A percentile compares a stretch with the other conserved stretches of the same genome.
Conservation (phyloP, 2,329 filamentous ascomycete genomes). For the Aspergillus intermedius region DNA sequence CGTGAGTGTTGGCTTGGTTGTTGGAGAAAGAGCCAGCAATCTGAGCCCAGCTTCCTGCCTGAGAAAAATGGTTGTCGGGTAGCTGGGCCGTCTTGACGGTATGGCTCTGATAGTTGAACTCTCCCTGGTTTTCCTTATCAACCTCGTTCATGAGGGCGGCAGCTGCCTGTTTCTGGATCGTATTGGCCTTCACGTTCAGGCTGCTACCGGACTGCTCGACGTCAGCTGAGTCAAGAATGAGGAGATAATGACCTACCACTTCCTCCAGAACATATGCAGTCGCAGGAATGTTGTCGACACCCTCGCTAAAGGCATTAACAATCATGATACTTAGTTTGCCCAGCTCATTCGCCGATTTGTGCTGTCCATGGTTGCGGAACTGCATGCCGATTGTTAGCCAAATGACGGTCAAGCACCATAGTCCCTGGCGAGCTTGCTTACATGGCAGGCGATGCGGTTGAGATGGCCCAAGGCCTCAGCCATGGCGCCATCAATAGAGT, state of each 20-base stretch:
- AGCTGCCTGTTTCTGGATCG: conserved; percentile 10
- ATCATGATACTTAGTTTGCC: conserved; percentile 28
- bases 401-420: background rate
- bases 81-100: conserved; percentile 2
- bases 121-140: conserved; percentile 7
- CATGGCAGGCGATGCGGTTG: conserved; percentile 20
- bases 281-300: conserved; percentile 16
- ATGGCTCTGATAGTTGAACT: conserved; percentile 1
- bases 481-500: conserved; percentile 24
- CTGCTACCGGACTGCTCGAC: conserved; percentile 1
- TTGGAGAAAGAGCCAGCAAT: conserved; percentile 9
- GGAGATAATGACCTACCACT: conserved; percentile 8
- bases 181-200: background rate
- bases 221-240: background rate
- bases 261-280: conserved; percentile 13
- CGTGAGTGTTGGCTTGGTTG: conserved; percentile 3
- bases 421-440: conserved; percentile 9
- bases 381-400: conserved; percentile 6
- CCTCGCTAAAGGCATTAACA: conserved; percentile 26
- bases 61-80: conserved; percentile 2
- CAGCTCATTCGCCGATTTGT: conserved; percentile 29
- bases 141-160: conserved; percentile 9
- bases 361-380: conserved; percentile 25
- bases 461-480: conserved; percentile 22
- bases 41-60: conserved; percentile 16